Percentiles rank a stretch among this genome's conserved stretches.
phyloP scores from a whole-genome alignment of 163 green algal genomes.

The Scenedesmus sp. region DNA sequence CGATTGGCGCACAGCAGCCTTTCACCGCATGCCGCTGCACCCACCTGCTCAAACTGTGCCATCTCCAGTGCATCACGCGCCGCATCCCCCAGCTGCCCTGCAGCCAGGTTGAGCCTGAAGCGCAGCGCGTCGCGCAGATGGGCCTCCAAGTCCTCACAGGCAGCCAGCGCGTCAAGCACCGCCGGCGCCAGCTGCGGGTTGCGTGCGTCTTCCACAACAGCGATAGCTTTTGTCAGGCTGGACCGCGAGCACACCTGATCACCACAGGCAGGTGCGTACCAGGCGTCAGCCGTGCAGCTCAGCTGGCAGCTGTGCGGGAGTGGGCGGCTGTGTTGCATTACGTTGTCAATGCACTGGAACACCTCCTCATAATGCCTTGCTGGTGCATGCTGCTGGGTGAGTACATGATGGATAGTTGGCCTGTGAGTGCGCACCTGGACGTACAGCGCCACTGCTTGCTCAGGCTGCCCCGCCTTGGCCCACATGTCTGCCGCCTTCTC shows the following conservation, averaged over 20 bases:
- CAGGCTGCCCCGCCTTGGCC: conserved; percentile 58
- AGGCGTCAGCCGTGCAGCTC: no score
- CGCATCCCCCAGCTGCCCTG: conserved; percentile 69
- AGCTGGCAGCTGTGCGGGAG: neutral
- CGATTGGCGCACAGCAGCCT: no score
- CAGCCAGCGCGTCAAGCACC: conserved; percentile 9
- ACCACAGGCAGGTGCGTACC: neutral
- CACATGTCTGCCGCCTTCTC: conserved; percentile 77
- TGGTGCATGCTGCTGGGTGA: neutral
- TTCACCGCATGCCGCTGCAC: no score
- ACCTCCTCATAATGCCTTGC: no score
- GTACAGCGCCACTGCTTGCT: conserved; percentile 69
- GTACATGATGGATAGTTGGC: neutral
- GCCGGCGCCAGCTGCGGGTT: neutral
- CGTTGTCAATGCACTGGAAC: no score
- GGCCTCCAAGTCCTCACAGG: neutral
- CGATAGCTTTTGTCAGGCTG: conserved; percentile 67
- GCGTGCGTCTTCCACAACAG: conserved; percentile 44
- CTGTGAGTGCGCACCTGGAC: conserved; percentile 56
- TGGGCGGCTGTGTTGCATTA: neutral
- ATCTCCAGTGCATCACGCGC: conserved; percentile 68
- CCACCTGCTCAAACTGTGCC: conserved; percentile 68
- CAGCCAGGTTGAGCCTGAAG: conserved; percentile 74
- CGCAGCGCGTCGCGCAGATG: conserved; percentile 37
- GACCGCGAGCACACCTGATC: conserved; percentile 61